phyloP scores from a whole-genome alignment of 2,329 filamentous ascomycete genomes.

The Fusarium hostae region DNA sequence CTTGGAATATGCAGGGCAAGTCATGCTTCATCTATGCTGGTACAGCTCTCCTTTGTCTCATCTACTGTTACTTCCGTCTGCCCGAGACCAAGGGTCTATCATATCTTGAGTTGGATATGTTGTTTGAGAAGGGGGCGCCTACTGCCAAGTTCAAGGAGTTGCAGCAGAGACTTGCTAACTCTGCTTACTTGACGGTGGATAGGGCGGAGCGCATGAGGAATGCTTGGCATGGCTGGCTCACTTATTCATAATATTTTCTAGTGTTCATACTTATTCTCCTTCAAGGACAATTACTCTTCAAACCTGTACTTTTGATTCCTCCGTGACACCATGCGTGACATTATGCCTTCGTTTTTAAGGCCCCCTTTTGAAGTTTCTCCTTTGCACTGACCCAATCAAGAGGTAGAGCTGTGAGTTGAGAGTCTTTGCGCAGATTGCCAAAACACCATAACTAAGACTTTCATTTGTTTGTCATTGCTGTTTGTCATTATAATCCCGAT shows the following conservation, averaged over 20 bases:
- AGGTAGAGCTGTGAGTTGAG: too few species aligned
- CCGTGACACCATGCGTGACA: not conserved
- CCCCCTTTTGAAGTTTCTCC: rapidly evolving
- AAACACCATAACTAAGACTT: rapidly evolving
- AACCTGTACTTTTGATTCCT: rapidly evolving
- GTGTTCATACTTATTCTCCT: not conserved
- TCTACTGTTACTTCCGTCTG: constrained; percentile 44
- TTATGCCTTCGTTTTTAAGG: too few species aligned
- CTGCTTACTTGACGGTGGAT: constrained; percentile 29
- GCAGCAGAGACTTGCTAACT: constrained; percentile 29
- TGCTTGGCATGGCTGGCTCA: constrained; percentile 42
- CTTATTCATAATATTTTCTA: constrained; percentile 31
- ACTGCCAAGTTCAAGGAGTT: constrained; percentile 47
- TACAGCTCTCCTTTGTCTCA: constrained; percentile 31
- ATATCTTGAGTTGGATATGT: constrained; percentile 42
- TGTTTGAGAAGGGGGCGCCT: constrained; percentile 42
- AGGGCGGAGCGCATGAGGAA: constrained; percentile 38
- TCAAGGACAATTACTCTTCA: rapidly evolving
- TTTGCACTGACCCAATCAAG: rapidly evolving
- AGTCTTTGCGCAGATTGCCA: too few species aligned
- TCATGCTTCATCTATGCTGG: constrained; percentile 37
- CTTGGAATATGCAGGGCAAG: constrained; percentile 43
- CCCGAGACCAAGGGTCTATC: constrained; percentile 43
- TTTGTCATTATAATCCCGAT: rapidly evolving
- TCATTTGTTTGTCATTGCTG: rapidly evolving